Base-by-base conservation (phyloP, 345 rosid species). In the Melaleuca alternifolia region DNA sequence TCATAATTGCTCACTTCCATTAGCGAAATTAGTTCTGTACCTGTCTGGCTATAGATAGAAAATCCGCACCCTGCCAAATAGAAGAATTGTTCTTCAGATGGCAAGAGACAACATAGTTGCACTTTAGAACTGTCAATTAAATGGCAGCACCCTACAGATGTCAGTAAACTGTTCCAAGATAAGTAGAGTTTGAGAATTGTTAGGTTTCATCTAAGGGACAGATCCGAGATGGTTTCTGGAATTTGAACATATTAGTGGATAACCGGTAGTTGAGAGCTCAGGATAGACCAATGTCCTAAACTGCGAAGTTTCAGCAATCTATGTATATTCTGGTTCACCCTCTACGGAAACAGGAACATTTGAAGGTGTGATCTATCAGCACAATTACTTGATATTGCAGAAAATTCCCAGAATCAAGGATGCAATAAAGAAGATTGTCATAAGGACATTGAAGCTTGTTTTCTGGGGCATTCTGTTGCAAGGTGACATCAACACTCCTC, bases 391-490 rank as follows among this genome's bases (percentile, higher is more conserved):
- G 28, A 83, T 88, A 51, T 83, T 84, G 86, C 92, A 93, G 95
- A 94, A 85, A 90, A 83, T 91, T 82, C 90, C 90, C 11, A 92
- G 87, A 88, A 86, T 84, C 51, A 88, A 87, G 84, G 91, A 82
- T 88, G 93, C 94, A 10, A 83, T 93, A 14, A 91, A 75, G 89
- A 93, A 91, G 95, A 92, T 93, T 79, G 75, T 87, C 14, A 9
- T 89, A 30, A 93, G 97, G 90, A 91, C 95, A 54, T 44, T 93
- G 88, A 94, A 94, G 92, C 97, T 94, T 91, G 92, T 94, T 3
- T 94, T 94, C 44, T 93, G 95, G 97, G 97, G 95, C 83, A 87
- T 93, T 85, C 83, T 94, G 82, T 85, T 93, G 89, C 97, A 94
- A 91, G 97, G 95, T 93, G 89, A 51, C 15, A 37, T 71, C 48